A percentile compares a stretch with the other conserved stretches of the same genome.
phyloP scores from a whole-genome alignment of 306 rosid species.

The Hylodesmum podocarpum region DNA sequence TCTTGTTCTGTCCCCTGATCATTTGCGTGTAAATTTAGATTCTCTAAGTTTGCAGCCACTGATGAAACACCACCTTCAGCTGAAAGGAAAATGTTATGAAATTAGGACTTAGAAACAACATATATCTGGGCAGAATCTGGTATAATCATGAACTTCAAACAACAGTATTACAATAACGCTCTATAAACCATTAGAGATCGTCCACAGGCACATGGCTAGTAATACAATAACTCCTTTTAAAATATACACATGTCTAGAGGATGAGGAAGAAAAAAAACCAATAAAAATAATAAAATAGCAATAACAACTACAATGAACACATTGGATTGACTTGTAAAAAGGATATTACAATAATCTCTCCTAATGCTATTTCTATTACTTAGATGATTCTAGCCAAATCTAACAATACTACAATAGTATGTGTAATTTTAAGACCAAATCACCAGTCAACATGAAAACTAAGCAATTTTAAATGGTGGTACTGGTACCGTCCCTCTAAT shows the following conservation, averaged over 20 bases:
- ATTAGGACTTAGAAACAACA: background rate
- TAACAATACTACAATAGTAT: background rate
- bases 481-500: background rate
- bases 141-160: slow-evolving; percentile 14
- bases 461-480: background rate
- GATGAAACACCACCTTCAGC: slow-evolving; percentile 72
- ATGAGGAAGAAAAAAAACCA: background rate
- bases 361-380: background rate
- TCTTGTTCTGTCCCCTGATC: slow-evolving; percentile 62
- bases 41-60: slow-evolving; percentile 72
- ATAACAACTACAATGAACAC: background rate
- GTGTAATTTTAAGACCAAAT: background rate
- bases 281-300: background rate
- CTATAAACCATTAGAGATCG: slow-evolving; percentile 12
- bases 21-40: slow-evolving; percentile 62
- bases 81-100: slow-evolving; percentile 25
- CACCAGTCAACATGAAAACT: background rate
- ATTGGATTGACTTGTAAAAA: slow-evolving; percentile 13
- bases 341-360: background rate
- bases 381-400: background rate
- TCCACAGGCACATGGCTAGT: background rate
- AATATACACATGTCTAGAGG: background rate
- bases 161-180: background rate
- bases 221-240: background rate
- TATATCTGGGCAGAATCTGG: background rate